Percentiles rank a stretch among this genome's conserved stretches.
phyloP scores from a whole-genome alignment of 345 rosid species.

The Raphanus raphanistrum region DNA sequence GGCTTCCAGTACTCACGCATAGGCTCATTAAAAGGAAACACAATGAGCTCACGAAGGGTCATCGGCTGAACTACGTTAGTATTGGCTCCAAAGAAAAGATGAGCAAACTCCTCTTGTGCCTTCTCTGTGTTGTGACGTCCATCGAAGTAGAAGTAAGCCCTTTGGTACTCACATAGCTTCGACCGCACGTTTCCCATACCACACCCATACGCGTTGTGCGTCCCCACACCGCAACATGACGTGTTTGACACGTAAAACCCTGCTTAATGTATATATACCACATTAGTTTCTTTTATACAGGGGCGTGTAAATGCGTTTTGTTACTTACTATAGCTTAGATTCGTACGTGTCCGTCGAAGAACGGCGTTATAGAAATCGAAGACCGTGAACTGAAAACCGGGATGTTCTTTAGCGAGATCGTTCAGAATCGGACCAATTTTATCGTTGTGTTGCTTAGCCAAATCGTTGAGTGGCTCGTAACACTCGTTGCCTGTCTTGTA shows the following conservation, averaged over 20 bases:
- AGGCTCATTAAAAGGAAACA: not conserved
- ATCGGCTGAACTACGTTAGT: constrained; percentile 25
- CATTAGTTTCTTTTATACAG: too few species aligned
- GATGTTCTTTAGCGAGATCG: not conserved
- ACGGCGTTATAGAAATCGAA: constrained; percentile 32
- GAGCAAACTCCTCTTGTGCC: constrained; percentile 28
- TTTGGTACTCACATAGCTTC: constrained; percentile 36
- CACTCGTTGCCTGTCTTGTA: constrained; percentile 6
- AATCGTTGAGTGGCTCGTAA: not conserved
- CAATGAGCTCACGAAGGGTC: constrained; percentile 32
- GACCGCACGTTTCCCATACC: constrained; percentile 24
- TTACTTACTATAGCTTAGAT: not conserved
- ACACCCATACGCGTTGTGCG: constrained; percentile 29
- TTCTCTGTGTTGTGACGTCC: constrained; percentile 39
- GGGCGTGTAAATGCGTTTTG: too few species aligned
- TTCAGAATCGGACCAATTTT: constrained; percentile 19
- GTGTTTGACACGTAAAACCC: constrained; percentile 1
- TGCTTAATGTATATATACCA: not conserved
- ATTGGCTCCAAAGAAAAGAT: constrained; percentile 28
- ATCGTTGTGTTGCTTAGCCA: constrained; percentile 36
- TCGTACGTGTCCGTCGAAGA: constrained; percentile 1
- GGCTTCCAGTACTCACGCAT: constrained; percentile 29
- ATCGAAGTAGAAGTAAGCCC: constrained; percentile 32
- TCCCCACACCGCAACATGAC: constrained; percentile 38
- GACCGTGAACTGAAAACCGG: constrained; percentile 30